Evolutionary conservation across 1,139 yeast genomes (phyloP), one percentile per base, ranked within the genome.

Genomic region (Debaryomycetaceae sp.): DNA sequence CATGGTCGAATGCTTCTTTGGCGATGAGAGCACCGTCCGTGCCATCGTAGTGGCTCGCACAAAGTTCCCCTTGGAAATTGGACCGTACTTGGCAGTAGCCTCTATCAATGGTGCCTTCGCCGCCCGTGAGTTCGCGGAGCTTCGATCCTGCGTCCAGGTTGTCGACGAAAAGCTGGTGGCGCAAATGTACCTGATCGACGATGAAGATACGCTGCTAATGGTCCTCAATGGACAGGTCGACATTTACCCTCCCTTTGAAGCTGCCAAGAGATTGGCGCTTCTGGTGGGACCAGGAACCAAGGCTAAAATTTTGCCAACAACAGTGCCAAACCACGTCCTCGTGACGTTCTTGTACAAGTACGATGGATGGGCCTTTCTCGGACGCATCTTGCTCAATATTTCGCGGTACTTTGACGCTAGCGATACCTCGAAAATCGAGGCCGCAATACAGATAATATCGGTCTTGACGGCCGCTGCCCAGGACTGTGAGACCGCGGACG

Each of bases 341-440:
- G 79, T 80, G 1, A 68, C 85, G 19, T 86, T 90, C 57, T 57
- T 78, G 25, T 73, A 79, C 47, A 65, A 68, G 4, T 85, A 77
- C 45, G 81, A 77, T 46, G 97, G 96, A 1, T 85, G 96, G 95
- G 71, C 92, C 0, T 58, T 81, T 25, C 43, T 87, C 22, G 96
- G 96, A 2, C 67, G 94, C 40, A 57, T 82, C 0, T 51, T 87
- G 19, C 87, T 80, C 39, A 79, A 77, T 39, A 49, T 77, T 6
- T 59, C 76, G 21, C 57, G 56, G 28, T 44, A 53, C 5, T 61
- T 58, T 37, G 53, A 64, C 30, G 39, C 51, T 12, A 39, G 52
- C 4, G 60, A 63, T 23, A 37, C 40, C 1, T 61, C 56, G 19
- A 62, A 65, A 35, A 44, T 55, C 28, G 55, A 54, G 10, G 36